Percentiles rank a stretch among this genome's conserved stretches.
Evolutionary conservation across 305 asterid genomes (phyloP).

Genomic region (Galium porrigens): DNA sequence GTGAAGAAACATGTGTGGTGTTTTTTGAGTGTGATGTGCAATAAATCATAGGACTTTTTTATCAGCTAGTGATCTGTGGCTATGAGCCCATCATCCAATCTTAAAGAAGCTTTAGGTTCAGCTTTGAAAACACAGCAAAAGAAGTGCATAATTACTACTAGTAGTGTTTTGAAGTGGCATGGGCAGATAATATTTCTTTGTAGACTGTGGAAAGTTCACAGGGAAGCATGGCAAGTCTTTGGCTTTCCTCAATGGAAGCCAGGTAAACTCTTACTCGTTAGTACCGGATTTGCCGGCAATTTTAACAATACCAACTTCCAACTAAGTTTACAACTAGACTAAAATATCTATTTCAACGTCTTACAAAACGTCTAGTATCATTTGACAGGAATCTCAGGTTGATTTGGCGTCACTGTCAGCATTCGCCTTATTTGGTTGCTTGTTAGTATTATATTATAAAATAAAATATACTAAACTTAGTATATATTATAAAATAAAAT

Average conservation of each 20-base stretch:
- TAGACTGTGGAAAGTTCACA: background rate
- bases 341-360: too few relatives aligned
- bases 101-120: background rate
- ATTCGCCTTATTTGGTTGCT: too few relatives aligned
- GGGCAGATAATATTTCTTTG: background rate
- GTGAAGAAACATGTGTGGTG: conserved; percentile 4
- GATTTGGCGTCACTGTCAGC: too few relatives aligned
- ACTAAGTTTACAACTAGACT: background rate
- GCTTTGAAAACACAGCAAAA: background rate
- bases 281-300: conserved; percentile 23
- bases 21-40: background rate
- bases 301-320: background rate
- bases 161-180: background rate
- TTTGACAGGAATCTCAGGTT: too few relatives aligned
- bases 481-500: too few relatives aligned
- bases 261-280: background rate
- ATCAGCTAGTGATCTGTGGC: background rate
- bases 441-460: too few relatives aligned
- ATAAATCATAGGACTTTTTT: background rate
- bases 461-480: too few relatives aligned
- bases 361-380: too few relatives aligned
- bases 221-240: background rate
- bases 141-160: background rate
- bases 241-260: conserved; percentile 7
- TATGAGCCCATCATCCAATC: background rate